Base-by-base conservation (phyloP, 129 eudicot species). In the Pittosporum tobira region DNA sequence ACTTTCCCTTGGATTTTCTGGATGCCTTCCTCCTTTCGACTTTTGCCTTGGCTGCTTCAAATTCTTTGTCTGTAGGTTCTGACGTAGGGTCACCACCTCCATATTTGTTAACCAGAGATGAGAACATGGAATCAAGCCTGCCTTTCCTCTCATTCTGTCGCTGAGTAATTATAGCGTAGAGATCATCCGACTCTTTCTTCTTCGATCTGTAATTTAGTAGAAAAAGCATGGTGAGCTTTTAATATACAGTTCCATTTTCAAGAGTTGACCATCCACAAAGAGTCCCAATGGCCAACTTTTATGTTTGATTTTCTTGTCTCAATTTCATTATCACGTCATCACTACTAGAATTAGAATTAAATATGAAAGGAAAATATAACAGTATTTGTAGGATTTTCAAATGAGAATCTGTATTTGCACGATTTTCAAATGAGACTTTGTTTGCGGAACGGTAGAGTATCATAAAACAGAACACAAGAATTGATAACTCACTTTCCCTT, bases 21-120 rank as follows among this genome's bases (percentile, higher is more conserved):
- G 72, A 66, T 3, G 65, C 42, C 71, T 66, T 84, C 5, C 75
- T 73, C 48, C 82, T 66, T 60, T 84, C 88, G 15, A 88, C 65
- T 44, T 65, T 88, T 64, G 51, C 67, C 66, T 76, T 73, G 29
- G 83, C 85, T 72, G 85, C 96, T 72, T 81, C 88, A 64, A 88
- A 88, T 60, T 88, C 96, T 72, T 88, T 95, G 14, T 84, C 96
- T 5, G 79, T 79, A 15, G 96, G 88, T 61, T 84, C 94, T 8
- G 77, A 51, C 56, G 29, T 38, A 15, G 70, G 34, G 59, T 68
- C 75, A 18, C n/a, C n/a, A n/a, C 79, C 81, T 27, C 87, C 94
- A 68, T 84, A 88, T 75, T 72, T 84, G 58, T 68, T 67, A 12
- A 70, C 61, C 71, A 88, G 42, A 64, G 96, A 81, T 16, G 95